Percentiles rank a stretch among this genome's conserved stretches.
Evolutionary conservation across 2,329 filamentous ascomycete genomes (phyloP).

Genomic region (Hypoxylon sp.): DNA sequence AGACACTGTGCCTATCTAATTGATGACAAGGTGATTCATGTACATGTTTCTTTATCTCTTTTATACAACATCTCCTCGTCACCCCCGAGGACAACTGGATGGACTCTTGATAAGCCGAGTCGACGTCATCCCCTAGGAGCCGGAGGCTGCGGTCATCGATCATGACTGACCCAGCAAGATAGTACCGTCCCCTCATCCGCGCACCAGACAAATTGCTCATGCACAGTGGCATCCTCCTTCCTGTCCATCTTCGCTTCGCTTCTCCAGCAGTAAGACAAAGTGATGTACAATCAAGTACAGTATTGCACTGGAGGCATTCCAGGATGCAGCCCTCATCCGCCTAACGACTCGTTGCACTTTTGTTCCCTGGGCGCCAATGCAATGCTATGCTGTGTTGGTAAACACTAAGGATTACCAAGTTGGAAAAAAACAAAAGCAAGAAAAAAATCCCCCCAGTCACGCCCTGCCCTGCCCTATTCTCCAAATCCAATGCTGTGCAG

Average conservation of each 20-base stretch:
- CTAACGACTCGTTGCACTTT: constrained; percentile 23
- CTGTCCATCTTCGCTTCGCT: constrained; percentile 13
- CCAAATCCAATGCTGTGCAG: constrained; percentile 29
- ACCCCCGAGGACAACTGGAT: constrained; percentile 14
- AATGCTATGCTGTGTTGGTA: constrained; percentile 44
- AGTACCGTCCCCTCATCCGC: constrained; percentile 41
- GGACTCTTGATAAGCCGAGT: constrained; percentile 19
- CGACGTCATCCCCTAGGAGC: constrained; percentile 21
- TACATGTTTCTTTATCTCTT: constrained; percentile 35
- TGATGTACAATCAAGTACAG: constrained; percentile 42
- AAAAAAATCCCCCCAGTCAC: constrained; percentile 12
- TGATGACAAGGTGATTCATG: constrained; percentile 33
- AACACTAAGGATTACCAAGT: constrained; percentile 48
- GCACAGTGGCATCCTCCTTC: constrained; percentile 15
- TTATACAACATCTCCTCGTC: constrained; percentile 39
- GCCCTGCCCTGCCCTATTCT: constrained; percentile 3
- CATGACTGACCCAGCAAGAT: constrained; percentile 39
- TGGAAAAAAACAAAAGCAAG: constrained; percentile 18
- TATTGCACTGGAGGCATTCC: constrained; percentile 32
- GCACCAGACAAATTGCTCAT: constrained; percentile 30
- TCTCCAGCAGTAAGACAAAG: constrained; percentile 26
- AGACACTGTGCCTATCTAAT: constrained; percentile 32
- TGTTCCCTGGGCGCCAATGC: constrained; percentile 36
- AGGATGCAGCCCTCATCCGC: constrained; percentile 22
- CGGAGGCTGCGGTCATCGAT: constrained; percentile 40